Evolutionary conservation across 331 rosid species (phyloP), one percentile per base, ranked within the genome.

Genomic region (Cucumis variabilis): DNA sequence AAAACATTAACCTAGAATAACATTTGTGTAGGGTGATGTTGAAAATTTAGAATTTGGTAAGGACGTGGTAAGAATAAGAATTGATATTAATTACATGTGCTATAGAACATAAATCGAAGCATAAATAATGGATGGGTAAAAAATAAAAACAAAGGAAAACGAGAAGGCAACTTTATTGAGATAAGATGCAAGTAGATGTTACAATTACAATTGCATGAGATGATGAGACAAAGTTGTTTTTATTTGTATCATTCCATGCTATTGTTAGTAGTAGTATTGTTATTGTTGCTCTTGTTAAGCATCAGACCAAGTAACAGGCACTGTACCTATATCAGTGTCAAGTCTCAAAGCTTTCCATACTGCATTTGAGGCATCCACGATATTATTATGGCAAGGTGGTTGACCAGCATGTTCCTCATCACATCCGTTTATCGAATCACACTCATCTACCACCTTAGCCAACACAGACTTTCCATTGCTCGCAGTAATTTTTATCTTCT

Each of bases 391-490:
- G 19, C 93, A 89, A 0, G 93, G 91, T 6, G 93, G 93, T 58
- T 28, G 90, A 25, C 24, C 62, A 0, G 85, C 95, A 51, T 91
- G 95, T 46, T 87, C 93, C 1, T 13, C 9, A 73, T 90, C 95
- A 71, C 96, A 92, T 20, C 98, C 96, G 10, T 68, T 74, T 16
- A 82, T 86, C 0, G 95, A 93, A 87, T 94, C 95, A 67, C 95
- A 94, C 86, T 94, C 91, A 21, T 91, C 93, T 68, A 92, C 96
- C 83, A 93, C 94, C 86, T 46, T 90, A 0, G 93, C 95, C 77
- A 24, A 16, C 77, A 74, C 72, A 13, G 84, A 90, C 80, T 10
- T 86, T 51, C 94, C 94, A 33, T 88, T 93, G 2, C 11, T 72
- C 0, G 93, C 90, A 0, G 67, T 89, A 15, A 94, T 93, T 24